A percentile compares a stretch with the other conserved stretches of the same genome.
Evolutionary conservation across 2,329 filamentous ascomycete species (phyloP).

Genomic region (Xylariales sp.): DNA sequence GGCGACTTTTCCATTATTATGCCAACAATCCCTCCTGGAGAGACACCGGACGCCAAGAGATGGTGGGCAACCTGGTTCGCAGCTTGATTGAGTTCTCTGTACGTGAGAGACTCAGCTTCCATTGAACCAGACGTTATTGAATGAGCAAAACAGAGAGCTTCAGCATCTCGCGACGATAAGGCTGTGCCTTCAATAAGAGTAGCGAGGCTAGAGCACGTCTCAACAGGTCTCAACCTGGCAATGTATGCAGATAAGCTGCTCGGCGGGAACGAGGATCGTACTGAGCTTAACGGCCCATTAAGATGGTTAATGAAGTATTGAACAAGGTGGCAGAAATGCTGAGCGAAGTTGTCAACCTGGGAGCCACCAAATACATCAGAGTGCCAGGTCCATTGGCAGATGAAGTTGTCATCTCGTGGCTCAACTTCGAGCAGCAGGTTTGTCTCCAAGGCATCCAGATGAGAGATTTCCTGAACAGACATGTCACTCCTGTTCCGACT

Average conservation of each 20-base stretch:
- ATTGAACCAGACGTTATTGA: conserved; percentile 34
- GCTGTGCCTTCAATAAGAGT: conserved; percentile 51
- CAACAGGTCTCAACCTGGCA: conserved; percentile 25
- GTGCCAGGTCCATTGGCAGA: conserved; percentile 44
- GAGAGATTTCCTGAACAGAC: conserved; percentile 49
- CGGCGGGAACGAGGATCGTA: conserved; percentile 23
- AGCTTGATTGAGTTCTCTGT: conserved; percentile 55
- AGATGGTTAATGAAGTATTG: conserved; percentile 23
- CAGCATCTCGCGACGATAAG: conserved; percentile 39
- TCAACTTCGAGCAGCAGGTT: conserved; percentile 72
- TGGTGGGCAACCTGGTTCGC: conserved; percentile 61
- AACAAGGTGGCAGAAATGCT: conserved; percentile 56
- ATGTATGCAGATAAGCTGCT: conserved; percentile 47
- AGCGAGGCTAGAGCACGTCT: conserved; percentile 40
- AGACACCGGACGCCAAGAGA: conserved; percentile 43
- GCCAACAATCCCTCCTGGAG: conserved; percentile 57
- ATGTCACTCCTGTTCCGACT: conserved; percentile 19
- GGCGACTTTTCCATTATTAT: conserved; percentile 75
- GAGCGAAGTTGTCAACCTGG: conserved; percentile 52
- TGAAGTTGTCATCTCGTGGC: conserved; percentile 43
- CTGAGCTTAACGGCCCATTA: conserved; percentile 17
- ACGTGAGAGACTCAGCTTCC: conserved; percentile 50
- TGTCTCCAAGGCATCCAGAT: conserved; percentile 71
- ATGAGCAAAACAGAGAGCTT: conserved; percentile 62
- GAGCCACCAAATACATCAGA: conserved; percentile 42